phyloP scores from a whole-genome alignment of 106 monocot species.

The Acorus gramineus region DNA sequence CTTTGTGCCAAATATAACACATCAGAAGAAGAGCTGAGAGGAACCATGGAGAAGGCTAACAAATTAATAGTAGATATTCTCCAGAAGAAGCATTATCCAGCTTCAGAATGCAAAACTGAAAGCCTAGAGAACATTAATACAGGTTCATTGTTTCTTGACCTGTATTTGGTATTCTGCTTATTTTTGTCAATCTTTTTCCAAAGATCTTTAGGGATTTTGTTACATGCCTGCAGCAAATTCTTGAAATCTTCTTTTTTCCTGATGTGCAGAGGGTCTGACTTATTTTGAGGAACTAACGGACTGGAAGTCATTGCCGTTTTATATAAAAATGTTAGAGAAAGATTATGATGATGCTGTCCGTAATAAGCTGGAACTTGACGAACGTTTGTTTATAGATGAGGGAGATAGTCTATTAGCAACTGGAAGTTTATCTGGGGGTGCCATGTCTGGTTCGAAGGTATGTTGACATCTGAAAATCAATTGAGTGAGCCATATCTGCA shows the following conservation, averaged over 20 bases:
- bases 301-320: constrained; percentile 49
- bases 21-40: constrained; percentile 73
- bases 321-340: constrained; percentile 58
- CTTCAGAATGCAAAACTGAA: constrained; percentile 48
- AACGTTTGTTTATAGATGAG: constrained; percentile 71
- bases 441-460: constrained; percentile 65
- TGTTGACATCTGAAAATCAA: not conserved
- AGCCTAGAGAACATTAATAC: constrained; percentile 44
- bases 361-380: constrained; percentile 67
- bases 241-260: not conserved
- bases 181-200: not conserved
- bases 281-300: constrained; percentile 84
- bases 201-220: not conserved
- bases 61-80: constrained; percentile 60
- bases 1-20: constrained; percentile 71
- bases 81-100: constrained; percentile 62
- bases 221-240: not conserved
- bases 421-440: constrained; percentile 87
- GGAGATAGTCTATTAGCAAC: constrained; percentile 80
- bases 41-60: constrained; percentile 54
- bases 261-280: constrained; percentile 50
- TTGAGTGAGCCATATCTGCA: not conserved
- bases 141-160: constrained; percentile 21
- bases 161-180: not conserved
- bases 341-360: constrained; percentile 67